These are phyloP conservation scores for Auriscalpium vulgare DNA, from an alignment of 768 basidiomycete genomes.

Conservation along the genomic window DNA sequence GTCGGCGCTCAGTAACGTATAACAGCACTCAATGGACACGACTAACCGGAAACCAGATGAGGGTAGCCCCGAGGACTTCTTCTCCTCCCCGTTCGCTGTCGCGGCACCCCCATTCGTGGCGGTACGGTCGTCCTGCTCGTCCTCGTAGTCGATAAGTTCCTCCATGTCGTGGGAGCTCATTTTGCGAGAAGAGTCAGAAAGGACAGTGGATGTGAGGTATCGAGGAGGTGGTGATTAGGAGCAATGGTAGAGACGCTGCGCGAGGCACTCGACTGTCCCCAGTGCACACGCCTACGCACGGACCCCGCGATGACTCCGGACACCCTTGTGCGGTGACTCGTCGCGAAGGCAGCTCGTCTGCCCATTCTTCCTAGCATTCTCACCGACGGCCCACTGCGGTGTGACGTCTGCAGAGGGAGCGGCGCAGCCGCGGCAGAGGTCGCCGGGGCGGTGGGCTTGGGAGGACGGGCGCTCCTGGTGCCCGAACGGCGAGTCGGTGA, in stretches of 20 bases:
- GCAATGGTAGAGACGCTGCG: slow-evolving; percentile 19
- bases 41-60: slow-evolving; percentile 94
- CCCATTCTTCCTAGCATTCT: too few species aligned
- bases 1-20: slow-evolving; percentile 14
- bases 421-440: slow-evolving; percentile 7
- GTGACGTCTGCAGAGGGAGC: not conserved
- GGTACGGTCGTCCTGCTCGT: slow-evolving; percentile 37
- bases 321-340: not conserved
- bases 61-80: slow-evolving; percentile 98
- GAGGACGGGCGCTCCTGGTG: not conserved
- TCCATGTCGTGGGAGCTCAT: slow-evolving; percentile 86
- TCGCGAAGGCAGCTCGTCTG: too few species aligned
- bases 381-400: not conserved
- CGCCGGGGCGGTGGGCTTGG: not conserved
- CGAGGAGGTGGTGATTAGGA: slow-evolving; percentile 7
- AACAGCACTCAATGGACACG: not conserved
- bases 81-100: slow-evolving; percentile 60
- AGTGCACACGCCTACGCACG: not conserved
- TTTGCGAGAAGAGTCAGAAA: slow-evolving; percentile 16
- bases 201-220: slow-evolving; percentile 21
- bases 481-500: not conserved
- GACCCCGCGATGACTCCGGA: not conserved
- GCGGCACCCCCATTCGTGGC: slow-evolving; percentile 41
- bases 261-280: not conserved
- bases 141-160: slow-evolving; percentile 92